phyloP scores from a whole-genome alignment of 139 green algal species.

The Spirogloea muscicola region DNA sequence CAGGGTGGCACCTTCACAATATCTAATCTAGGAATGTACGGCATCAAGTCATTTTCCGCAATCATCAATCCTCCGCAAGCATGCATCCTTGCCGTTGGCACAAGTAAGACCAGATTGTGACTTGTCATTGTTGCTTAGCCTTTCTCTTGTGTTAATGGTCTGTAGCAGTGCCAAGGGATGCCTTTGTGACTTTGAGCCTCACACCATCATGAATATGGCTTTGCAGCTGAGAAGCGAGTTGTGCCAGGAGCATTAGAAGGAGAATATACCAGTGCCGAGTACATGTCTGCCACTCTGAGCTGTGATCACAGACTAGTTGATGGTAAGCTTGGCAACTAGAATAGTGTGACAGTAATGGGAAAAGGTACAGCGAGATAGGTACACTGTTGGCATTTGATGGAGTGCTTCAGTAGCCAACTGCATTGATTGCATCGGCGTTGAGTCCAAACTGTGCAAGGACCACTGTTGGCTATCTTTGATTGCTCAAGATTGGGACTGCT shows the following conservation, averaged over 20 bases:
- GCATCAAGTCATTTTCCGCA: slow-evolving; percentile 57
- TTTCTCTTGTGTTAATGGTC: too few relatives aligned
- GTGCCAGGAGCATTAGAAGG: slow-evolving; percentile 32
- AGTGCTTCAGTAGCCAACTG: neutral
- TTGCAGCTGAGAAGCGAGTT: slow-evolving; percentile 45
- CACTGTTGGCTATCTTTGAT: neutral
- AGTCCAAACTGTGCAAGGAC: neutral
- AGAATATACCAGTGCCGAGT: slow-evolving; percentile 23
- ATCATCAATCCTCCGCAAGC: slow-evolving; percentile 63
- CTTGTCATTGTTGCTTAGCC: too few relatives aligned
- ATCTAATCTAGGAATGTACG: slow-evolving; percentile 59
- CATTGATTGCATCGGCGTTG: neutral
- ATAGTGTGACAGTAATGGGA: slow-evolving; percentile 6
- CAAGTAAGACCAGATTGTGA: too few relatives aligned
- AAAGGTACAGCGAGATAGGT: neutral
- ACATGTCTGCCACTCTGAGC: slow-evolving; percentile 82
- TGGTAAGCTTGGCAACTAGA: too few relatives aligned
- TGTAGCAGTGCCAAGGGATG: too few relatives aligned
- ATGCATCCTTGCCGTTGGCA: slow-evolving; percentile 53
- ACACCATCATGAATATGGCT: neutral
- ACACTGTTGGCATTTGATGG: slow-evolving; percentile 36
- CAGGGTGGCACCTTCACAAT: slow-evolving; percentile 59
- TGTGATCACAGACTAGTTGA: slow-evolving; percentile 84
- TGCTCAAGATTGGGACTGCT: neutral
- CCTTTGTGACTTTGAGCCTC: too few relatives aligned